These are phyloP conservation scores for Pleurotus cornucopiae DNA, from an alignment of 768 basidiomycete species.

Conservation along the genomic window DNA sequence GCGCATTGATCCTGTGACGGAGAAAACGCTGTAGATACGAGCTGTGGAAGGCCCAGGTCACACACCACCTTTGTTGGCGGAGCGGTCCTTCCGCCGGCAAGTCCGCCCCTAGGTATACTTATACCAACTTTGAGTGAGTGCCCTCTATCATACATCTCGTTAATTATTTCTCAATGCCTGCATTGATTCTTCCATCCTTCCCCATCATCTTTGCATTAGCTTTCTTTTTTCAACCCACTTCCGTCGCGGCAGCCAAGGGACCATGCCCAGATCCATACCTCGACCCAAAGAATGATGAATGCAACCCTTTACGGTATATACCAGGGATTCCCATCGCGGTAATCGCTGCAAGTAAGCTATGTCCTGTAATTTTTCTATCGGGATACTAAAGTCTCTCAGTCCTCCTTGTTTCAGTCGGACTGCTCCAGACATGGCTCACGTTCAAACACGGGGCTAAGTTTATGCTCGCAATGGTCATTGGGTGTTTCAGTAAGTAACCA, in stretches of 20 bases:
- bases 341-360: slow-evolving; percentile 30
- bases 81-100: no score
- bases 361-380: not conserved
- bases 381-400: not conserved
- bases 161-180: no score
- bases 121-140: no score
- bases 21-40: no score
- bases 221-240: not conserved
- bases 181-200: no score
- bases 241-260: not conserved
- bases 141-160: no score
- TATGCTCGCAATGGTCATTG: slow-evolving; percentile 41
- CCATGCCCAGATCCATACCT: slow-evolving; percentile 19
- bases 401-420: slow-evolving; percentile 21
- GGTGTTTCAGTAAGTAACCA: slow-evolving; percentile 31
- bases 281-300: slow-evolving; percentile 34
- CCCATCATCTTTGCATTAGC: no score
- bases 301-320: slow-evolving; percentile 40
- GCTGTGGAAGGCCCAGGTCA: no score
- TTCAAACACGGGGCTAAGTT: slow-evolving; percentile 28
- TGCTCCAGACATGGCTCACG: slow-evolving; percentile 27
- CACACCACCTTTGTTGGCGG: no score
- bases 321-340: slow-evolving; percentile 32
- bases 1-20: no score
- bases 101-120: no score